phyloP scores from a whole-genome alignment of 768 basidiomycete genomes.

The Mycena capillaripes region DNA sequence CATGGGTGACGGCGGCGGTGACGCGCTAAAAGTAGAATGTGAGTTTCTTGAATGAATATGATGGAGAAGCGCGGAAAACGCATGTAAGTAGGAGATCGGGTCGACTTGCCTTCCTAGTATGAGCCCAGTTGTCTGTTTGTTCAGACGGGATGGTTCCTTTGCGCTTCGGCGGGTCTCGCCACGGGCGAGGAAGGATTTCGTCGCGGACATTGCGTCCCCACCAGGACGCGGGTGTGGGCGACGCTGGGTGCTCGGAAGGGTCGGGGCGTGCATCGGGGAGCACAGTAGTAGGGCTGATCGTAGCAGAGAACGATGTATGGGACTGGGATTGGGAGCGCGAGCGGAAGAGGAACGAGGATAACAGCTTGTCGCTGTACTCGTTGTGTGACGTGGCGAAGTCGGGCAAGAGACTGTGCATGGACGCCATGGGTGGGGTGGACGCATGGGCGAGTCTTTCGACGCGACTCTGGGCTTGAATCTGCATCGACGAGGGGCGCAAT shows the following conservation, averaged over 20 bases:
- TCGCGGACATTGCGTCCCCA: slow-evolving; percentile 35
- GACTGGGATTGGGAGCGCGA: slow-evolving; percentile 35
- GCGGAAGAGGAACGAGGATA: slow-evolving; percentile 34
- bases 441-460: slow-evolving; percentile 21
- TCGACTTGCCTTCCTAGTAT: slow-evolving; percentile 33
- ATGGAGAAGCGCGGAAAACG: neutral
- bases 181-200: slow-evolving; percentile 34
- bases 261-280: neutral
- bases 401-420: slow-evolving; percentile 27
- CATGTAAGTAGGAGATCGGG: neutral
- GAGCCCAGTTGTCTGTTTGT: slow-evolving; percentile 40
- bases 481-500: slow-evolving; percentile 13
- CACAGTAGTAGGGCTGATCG: slow-evolving; percentile 23
- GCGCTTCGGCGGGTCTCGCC: slow-evolving; percentile 35
- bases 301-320: slow-evolving; percentile 20
- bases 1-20: slow-evolving; percentile 46
- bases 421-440: neutral
- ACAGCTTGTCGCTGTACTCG: slow-evolving; percentile 26
- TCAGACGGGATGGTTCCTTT: slow-evolving; percentile 40
- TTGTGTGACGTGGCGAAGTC: slow-evolving; percentile 25
- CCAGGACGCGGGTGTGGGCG: slow-evolving; percentile 33
- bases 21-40: slow-evolving; percentile 45
- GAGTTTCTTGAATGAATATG: neutral
- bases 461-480: slow-evolving; percentile 21
- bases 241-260: slow-evolving; percentile 13